Percentiles rank a stretch among this genome's conserved stretches.
Conservation (phyloP, 208 protist species). For the Acanthamoeba castellanii region DNA sequence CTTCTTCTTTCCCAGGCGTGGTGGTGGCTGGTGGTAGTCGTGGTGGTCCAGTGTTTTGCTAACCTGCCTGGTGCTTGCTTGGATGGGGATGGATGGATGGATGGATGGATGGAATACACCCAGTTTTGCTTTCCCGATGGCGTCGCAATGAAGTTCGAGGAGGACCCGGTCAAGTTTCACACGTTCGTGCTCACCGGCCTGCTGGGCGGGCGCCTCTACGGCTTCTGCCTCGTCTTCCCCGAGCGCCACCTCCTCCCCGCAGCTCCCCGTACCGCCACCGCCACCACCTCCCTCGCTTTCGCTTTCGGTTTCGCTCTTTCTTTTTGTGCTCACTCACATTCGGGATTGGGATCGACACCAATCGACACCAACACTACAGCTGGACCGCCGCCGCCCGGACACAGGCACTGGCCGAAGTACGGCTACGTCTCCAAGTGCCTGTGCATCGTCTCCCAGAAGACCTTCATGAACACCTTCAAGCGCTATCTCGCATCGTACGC, state of each 20-base stretch:
- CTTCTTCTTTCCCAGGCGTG: not conserved
- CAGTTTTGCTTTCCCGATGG: constrained; percentile 63
- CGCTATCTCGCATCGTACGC: constrained; percentile 23
- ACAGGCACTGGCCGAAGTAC: constrained; percentile 47
- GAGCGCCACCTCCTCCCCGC: constrained; percentile 8
- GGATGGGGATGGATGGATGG: too few relatives aligned
- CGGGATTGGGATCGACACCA: not conserved
- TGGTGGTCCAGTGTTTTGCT: too few relatives aligned
- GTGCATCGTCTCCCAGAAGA: constrained; percentile 37
- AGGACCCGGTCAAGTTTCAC: constrained; percentile 33
- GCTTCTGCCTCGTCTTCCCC: constrained; percentile 45
- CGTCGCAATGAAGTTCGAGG: not conserved
- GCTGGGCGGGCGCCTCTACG: constrained; percentile 40
- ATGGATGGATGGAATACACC: not conserved
- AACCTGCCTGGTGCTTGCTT: not conserved
- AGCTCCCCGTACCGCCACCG: not conserved
- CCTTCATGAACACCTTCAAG: constrained; percentile 29
- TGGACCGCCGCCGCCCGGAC: not conserved
- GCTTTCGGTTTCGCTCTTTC: not conserved
- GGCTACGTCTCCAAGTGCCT: constrained; percentile 47
- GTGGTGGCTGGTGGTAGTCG: not conserved
- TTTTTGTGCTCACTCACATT: too few relatives aligned
- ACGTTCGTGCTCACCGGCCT: constrained; percentile 49
- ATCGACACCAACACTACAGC: not conserved
- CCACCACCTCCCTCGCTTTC: not conserved